phyloP scores from a whole-genome alignment of 2,329 filamentous ascomycete species.

The Nectriaceae sp. region DNA sequence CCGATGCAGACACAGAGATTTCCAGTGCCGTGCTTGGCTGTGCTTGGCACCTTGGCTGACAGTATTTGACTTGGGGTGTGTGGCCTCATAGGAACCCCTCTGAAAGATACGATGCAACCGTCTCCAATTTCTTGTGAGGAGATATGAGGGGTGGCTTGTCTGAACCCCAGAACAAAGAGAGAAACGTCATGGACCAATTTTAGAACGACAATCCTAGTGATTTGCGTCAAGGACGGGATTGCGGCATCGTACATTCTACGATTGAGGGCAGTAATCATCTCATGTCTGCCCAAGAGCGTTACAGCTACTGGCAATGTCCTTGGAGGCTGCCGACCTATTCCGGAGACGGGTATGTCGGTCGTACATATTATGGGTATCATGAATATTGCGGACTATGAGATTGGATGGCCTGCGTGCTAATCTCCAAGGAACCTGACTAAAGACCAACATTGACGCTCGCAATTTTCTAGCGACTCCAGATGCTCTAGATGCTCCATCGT shows the following conservation, averaged over 20 bases:
- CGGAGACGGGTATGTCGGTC: not conserved
- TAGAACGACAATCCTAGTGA: not conserved
- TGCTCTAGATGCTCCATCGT: not conserved
- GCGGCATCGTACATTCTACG: not conserved
- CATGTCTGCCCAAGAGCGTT: not conserved
- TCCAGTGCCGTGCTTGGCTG: not conserved
- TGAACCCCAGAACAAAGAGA: no score
- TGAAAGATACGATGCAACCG: not conserved
- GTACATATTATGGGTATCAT: not conserved
- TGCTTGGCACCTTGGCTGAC: not conserved
- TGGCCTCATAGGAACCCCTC: not conserved
- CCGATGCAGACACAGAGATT: not conserved
- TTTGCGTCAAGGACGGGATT: not conserved
- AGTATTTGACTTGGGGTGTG: not conserved
- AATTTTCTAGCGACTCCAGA: not conserved
- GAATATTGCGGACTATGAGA: not conserved
- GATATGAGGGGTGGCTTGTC: not conserved
- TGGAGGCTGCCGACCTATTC: not conserved
- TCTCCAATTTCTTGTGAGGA: not conserved
- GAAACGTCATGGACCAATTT: not conserved
- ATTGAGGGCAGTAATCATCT: not conserved
- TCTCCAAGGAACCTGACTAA: not conserved
- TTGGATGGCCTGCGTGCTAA: not conserved
- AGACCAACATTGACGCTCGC: not conserved
- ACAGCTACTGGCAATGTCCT: not conserved